Evolutionary conservation across 805 yeast species (phyloP).

Genomic region (Starmerella sp.): DNA sequence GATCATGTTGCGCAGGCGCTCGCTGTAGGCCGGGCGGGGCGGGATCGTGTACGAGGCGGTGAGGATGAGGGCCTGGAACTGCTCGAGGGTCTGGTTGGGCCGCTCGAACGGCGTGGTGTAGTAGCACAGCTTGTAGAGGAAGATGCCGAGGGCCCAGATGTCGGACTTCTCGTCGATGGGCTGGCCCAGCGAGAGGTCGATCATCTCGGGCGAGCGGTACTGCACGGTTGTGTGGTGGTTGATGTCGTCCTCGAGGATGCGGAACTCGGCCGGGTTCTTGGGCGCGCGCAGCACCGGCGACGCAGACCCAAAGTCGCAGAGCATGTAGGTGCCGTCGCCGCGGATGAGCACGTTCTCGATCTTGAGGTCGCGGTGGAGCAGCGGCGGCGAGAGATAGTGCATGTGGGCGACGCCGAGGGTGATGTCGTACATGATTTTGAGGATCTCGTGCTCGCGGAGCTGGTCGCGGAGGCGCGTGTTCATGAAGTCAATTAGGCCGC

Average conservation of each 20-base stretch:
- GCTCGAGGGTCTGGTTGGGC: slow-evolving; percentile 37
- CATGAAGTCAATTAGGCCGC: slow-evolving; percentile 78
- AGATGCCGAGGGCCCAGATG: slow-evolving; percentile 94
- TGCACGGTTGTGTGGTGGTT: slow-evolving; percentile 91
- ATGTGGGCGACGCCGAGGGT: slow-evolving; percentile 68
- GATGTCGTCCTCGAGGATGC: slow-evolving; percentile 69
- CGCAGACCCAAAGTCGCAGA: slow-evolving; percentile 92
- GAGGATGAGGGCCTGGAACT: slow-evolving; percentile 62
- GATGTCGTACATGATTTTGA: slow-evolving; percentile 74
- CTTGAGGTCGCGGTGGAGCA: slow-evolving; percentile 87
- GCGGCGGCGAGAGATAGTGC: slow-evolving; percentile 58
- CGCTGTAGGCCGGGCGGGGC: slow-evolving; percentile 52
- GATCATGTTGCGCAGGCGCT: slow-evolving; percentile 61
- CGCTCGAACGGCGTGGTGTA: slow-evolving; percentile 89
- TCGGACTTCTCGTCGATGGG: slow-evolving; percentile 89
- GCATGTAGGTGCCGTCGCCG: slow-evolving; percentile 58
- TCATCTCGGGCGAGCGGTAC: slow-evolving; percentile 92
- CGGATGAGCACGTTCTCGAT: slow-evolving; percentile 81
- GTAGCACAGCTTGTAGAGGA: slow-evolving; percentile 78
- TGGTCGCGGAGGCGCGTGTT: slow-evolving; percentile 72
- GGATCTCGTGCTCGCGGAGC: slow-evolving; percentile 61
- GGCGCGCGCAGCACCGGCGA: slow-evolving; percentile 65
- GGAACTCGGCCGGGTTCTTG: slow-evolving; percentile 58
- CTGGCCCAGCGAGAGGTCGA: slow-evolving; percentile 67
- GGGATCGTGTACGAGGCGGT: slow-evolving; percentile 78